phyloP scores from a whole-genome alignment of 352 stramenopile species.

The Globisporangium spiculum region DNA sequence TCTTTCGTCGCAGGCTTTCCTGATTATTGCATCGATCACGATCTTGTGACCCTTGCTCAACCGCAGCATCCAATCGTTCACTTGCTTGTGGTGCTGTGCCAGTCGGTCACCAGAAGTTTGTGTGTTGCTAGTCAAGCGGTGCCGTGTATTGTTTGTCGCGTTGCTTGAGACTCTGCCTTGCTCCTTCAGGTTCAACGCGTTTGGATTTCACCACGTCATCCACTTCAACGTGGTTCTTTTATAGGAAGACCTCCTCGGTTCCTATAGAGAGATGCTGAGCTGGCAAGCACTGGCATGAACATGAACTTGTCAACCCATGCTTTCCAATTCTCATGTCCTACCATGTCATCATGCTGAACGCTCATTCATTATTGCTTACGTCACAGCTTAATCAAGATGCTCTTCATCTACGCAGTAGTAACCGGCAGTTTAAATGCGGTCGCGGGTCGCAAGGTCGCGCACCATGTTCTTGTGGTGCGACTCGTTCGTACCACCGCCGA shows the following conservation, averaged over 20 bases:
- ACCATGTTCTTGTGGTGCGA: slow-evolving; percentile 99
- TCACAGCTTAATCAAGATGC: background rate
- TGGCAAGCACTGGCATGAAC: background rate
- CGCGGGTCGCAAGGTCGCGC: slow-evolving; percentile 55
- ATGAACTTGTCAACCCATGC: background rate
- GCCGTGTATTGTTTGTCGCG: background rate
- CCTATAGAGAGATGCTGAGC: slow-evolving; percentile 6
- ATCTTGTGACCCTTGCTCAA: background rate
- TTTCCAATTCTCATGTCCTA: background rate
- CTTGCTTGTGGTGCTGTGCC: background rate
- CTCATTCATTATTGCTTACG: background rate
- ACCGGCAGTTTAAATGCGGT: slow-evolving; percentile 33
- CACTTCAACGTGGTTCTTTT: slow-evolving; percentile 13
- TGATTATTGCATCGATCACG: background rate
- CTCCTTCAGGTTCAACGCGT: background rate
- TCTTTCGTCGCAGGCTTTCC: background rate
- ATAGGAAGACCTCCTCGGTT: slow-evolving; percentile 1
- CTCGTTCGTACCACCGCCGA: slow-evolving; percentile 98
- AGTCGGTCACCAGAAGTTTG: background rate
- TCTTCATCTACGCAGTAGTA: background rate
- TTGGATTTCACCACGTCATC: slow-evolving; percentile 7
- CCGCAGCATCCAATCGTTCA: background rate
- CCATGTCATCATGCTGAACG: background rate
- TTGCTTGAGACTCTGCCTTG: background rate
- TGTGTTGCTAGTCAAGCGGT: background rate